phyloP scores from a whole-genome alignment of 306 rosid species.

The Trifolium pratense region DNA sequence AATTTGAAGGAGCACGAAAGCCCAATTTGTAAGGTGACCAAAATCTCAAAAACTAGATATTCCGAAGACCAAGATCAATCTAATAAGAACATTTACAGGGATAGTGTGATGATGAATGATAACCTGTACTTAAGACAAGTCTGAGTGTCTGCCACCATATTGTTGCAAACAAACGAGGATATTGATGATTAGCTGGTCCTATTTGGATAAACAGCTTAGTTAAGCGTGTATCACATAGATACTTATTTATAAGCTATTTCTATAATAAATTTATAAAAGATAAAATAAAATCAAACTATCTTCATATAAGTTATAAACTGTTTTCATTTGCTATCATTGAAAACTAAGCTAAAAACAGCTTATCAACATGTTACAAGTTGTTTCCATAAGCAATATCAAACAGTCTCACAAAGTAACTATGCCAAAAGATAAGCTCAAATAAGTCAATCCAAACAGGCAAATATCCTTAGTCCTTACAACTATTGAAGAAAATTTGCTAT shows the following conservation, averaged over 20 bases:
- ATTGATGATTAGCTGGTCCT: background rate
- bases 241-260: background rate
- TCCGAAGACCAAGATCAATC: slow-evolving; percentile 10
- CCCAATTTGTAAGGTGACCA: background rate
- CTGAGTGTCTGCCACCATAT: background rate
- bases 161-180: slow-evolving; percentile 9
- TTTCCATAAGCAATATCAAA: background rate
- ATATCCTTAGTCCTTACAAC: slow-evolving; percentile 32
- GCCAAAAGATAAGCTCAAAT: background rate
- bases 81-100: background rate
- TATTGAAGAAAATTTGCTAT: slow-evolving; percentile 7
- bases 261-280: too few species aligned
- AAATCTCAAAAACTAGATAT: background rate
- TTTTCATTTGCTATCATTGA: background rate
- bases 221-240: too few species aligned
- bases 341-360: background rate
- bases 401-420: background rate
- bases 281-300: background rate
- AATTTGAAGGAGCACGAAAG: slow-evolving; percentile 7
- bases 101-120: background rate
- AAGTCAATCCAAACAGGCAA: background rate
- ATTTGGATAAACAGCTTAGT: background rate
- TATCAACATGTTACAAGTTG: background rate
- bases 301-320: background rate
- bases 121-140: background rate